These are phyloP conservation scores for Carex kokanica DNA, from an alignment of 176 grass and related monocot species.

Conservation along the genomic window DNA sequence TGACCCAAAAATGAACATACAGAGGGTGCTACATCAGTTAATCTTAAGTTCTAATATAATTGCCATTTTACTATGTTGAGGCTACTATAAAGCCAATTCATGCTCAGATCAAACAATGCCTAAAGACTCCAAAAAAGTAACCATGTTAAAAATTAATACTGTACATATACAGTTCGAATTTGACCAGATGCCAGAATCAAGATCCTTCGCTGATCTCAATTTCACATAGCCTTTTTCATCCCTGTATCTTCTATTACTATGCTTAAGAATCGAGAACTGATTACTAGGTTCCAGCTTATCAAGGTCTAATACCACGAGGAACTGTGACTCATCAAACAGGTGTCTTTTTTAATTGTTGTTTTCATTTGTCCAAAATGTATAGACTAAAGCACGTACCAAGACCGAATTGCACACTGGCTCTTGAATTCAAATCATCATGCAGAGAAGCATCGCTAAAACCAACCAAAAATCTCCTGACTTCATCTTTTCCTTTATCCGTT, in stretches of 20 bases:
- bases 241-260: neutral
- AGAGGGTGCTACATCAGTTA: neutral
- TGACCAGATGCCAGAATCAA: neutral
- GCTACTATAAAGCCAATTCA: neutral
- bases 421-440: slow-evolving; percentile 17
- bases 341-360: neutral
- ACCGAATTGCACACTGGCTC: slow-evolving; percentile 12
- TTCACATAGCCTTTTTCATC: neutral
- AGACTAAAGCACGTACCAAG: slow-evolving; percentile 20
- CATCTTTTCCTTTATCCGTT: neutral
- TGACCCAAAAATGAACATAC: neutral
- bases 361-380: neutral
- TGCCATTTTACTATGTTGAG: neutral
- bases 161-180: neutral
- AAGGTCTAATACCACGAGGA: neutral
- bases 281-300: neutral
- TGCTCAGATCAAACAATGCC: neutral
- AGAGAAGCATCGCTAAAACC: neutral
- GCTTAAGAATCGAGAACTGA: neutral
- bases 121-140: neutral
- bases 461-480: slow-evolving; percentile 4
- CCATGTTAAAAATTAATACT: neutral
- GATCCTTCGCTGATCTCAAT: neutral
- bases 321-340: neutral
- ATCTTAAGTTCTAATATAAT: neutral